These are phyloP conservation scores for Chernovozyma sophiae-reginae DNA, from an alignment of 1,139 yeast species.

Conservation along the genomic window DNA sequence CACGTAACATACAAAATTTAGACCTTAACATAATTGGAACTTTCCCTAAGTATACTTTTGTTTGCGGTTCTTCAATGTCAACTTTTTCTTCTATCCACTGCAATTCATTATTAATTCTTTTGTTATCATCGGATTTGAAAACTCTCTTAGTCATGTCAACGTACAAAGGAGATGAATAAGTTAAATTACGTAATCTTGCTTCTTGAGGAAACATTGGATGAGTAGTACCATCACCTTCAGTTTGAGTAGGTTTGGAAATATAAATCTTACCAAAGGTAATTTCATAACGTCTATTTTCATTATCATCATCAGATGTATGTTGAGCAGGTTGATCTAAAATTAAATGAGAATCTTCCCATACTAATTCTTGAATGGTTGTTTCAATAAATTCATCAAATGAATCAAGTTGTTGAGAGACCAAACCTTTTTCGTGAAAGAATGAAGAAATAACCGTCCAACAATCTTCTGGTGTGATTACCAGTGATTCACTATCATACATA, in stretches of 20 bases:
- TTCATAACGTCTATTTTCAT: conserved; percentile 87
- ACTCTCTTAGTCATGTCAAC: conserved; percentile 95
- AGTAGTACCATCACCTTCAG: conserved; percentile 99
- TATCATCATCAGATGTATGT: conserved; percentile 87
- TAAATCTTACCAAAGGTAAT: conserved; percentile 95
- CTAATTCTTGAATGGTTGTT: conserved; percentile 93
- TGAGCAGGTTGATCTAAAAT: conserved; percentile 98
- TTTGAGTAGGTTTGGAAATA: conserved; percentile 94
- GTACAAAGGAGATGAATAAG: conserved; percentile 92
- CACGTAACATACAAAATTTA: conserved; percentile 90
- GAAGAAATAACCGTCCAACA: conserved; percentile 98
- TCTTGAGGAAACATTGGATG: conserved; percentile 98
- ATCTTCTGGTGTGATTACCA: conserved; percentile 92
- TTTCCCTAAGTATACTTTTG: conserved; percentile 87
- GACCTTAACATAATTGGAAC: conserved; percentile 98
- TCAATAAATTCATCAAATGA: conserved; percentile 98
- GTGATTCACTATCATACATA: conserved; percentile 61
- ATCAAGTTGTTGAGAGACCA: conserved; percentile 96
- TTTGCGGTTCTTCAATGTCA: conserved; percentile 55
- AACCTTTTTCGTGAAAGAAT: conserved; percentile 92
- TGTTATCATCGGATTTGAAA: conserved; percentile 73
- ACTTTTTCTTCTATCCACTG: conserved; percentile 63
- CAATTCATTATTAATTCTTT: conserved; percentile 55
- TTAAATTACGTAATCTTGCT: conserved; percentile 91
- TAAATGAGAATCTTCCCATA: conserved; percentile 91